A percentile compares a stretch with the other conserved stretches of the same genome.
Evolutionary conservation across 1,284 basidiomycete genomes (phyloP).

Genomic region (Fomitopsis palustris): DNA sequence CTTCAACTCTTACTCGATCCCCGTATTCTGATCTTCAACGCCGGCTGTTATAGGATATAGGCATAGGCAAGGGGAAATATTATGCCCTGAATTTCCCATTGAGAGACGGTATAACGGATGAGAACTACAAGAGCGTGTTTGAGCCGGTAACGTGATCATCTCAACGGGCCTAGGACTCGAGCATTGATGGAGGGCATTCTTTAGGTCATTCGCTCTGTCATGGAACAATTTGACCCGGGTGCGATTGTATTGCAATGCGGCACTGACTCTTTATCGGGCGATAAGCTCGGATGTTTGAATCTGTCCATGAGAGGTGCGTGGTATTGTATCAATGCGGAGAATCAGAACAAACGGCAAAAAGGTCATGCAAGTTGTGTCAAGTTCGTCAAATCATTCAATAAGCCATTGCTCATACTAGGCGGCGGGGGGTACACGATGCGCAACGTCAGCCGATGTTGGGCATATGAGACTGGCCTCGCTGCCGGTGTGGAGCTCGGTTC

Average conservation of each 20-base stretch:
- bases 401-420: slow-evolving; percentile 89
- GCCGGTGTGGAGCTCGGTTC: slow-evolving; percentile 91
- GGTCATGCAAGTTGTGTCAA: slow-evolving; percentile 97
- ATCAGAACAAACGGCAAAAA: slow-evolving; percentile 21
- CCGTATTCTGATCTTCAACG: slow-evolving; percentile 1
- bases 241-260: slow-evolving; percentile 98
- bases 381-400: slow-evolving; percentile 96
- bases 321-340: neutral
- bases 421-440: slow-evolving; percentile 99
- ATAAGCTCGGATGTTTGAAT: slow-evolving; percentile 96
- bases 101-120: slow-evolving; percentile 94
- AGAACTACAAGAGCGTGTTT: slow-evolving; percentile 93
- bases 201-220: slow-evolving; percentile 91
- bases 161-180: neutral
- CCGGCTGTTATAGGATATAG: slow-evolving; percentile 66
- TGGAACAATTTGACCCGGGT: slow-evolving; percentile 94
- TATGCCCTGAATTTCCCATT: slow-evolving; percentile 96
- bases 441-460: slow-evolving; percentile 96
- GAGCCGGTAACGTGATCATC: slow-evolving; percentile 64
- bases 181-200: neutral
- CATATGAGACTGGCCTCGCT: slow-evolving; percentile 95
- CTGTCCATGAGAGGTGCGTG: slow-evolving; percentile 87
- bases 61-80: slow-evolving; percentile 89
- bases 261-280: slow-evolving; percentile 96
- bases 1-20: neutral